Conservation (phyloP, 2,329 filamentous ascomycete species). For the Aspergillus quadrilineatus region DNA sequence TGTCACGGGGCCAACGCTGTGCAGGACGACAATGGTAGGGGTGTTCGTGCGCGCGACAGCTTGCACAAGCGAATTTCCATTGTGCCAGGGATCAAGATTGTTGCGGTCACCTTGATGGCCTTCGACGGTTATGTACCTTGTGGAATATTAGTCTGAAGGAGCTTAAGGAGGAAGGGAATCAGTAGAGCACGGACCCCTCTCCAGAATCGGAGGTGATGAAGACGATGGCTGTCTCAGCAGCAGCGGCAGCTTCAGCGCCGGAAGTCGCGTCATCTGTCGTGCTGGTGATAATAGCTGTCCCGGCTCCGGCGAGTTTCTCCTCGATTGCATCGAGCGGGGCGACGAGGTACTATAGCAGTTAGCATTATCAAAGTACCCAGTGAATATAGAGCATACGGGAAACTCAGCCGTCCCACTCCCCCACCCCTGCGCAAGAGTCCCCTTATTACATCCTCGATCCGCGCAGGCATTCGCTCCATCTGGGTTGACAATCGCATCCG, state of each 20-base stretch:
- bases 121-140: constrained; percentile 50
- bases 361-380: neutral
- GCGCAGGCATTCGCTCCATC: constrained; percentile 54
- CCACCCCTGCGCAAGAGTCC: constrained; percentile 71
- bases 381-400: constrained; percentile 40
- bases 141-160: neutral
- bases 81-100: constrained; percentile 11
- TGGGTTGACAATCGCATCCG: constrained; percentile 49
- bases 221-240: constrained; percentile 46
- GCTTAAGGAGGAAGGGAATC: neutral
- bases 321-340: constrained; percentile 46
- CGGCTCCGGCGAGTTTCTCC: constrained; percentile 35
- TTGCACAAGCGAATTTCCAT: constrained; percentile 10
- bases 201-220: constrained; percentile 51
- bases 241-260: constrained; percentile 38
- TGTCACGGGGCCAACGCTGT: constrained; percentile 62
- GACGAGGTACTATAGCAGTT: constrained; percentile 40
- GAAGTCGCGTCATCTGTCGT: constrained; percentile 39
- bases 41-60: constrained; percentile 27
- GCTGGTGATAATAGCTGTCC: constrained; percentile 45
- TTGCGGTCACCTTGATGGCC: constrained; percentile 53
- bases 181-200: constrained; percentile 36
- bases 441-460: constrained; percentile 66
- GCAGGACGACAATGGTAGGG: constrained; percentile 64
- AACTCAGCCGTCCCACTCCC: constrained; percentile 71